Evolutionary conservation across 306 rosid genomes (phyloP).

Genomic region (Parietaria judaica): DNA sequence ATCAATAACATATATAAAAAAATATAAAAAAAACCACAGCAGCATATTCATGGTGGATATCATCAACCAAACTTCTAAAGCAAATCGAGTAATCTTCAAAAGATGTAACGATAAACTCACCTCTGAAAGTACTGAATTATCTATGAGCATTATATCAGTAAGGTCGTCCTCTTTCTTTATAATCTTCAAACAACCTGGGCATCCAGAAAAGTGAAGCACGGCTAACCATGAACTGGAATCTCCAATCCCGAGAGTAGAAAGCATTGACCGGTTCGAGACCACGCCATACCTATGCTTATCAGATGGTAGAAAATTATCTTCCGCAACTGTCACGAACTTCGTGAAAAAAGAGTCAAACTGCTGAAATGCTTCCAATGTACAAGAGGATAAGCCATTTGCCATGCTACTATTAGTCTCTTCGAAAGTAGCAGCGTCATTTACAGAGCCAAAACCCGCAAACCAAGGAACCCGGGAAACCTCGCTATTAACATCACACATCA

Average conservation of each 20-base stretch:
- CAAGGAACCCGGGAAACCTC: slow-evolving; percentile 50
- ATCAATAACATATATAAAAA: too few relatives aligned
- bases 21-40: too few relatives aligned
- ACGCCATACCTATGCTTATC: slow-evolving; percentile 65
- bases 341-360: slow-evolving; percentile 59
- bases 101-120: slow-evolving; percentile 28
- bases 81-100: neutral
- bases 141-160: slow-evolving; percentile 35
- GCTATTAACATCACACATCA: slow-evolving; percentile 34
- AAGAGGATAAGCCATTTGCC: slow-evolving; percentile 30
- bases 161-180: slow-evolving; percentile 64
- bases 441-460: slow-evolving; percentile 41
- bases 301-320: slow-evolving; percentile 64
- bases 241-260: slow-evolving; percentile 65
- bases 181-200: slow-evolving; percentile 62
- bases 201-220: slow-evolving; percentile 49
- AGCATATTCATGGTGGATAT: too few relatives aligned
- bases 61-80: too few relatives aligned
- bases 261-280: slow-evolving; percentile 62
- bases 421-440: slow-evolving; percentile 34
- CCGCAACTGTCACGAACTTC: slow-evolving; percentile 55
- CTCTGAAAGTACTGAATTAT: slow-evolving; percentile 55
- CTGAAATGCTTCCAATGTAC: slow-evolving; percentile 51
- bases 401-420: slow-evolving; percentile 26
- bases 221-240: slow-evolving; percentile 76